Base-by-base conservation (phyloP, 2,329 filamentous ascomycete species). In the Cercospora nicotianae region DNA sequence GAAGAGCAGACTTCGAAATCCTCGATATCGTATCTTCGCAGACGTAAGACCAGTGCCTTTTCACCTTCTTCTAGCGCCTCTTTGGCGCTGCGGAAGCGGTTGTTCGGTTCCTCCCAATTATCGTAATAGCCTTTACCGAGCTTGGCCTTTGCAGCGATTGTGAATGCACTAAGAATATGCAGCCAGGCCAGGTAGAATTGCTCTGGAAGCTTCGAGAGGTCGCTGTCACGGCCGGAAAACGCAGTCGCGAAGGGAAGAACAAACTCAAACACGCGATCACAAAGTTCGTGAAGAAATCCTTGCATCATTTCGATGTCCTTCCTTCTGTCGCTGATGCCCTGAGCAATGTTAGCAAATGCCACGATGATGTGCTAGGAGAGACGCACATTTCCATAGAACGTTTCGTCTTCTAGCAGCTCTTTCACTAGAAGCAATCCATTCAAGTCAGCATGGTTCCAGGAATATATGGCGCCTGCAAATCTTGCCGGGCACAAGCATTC, bases 141-240 rank as follows among this genome's bases (percentile, higher is more conserved):
- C 28, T 53, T 65, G 6, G 59, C 42, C 13, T 42, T 45, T 23
- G 62, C 51, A 18, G 58, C 60, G 13, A 67, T 57, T 18, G 67
- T 31, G 18, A 67, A 69, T 12, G 65, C 62, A 51, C 57, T 63
- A 9, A 65, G 23, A 28, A 69, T 26, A 36, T 67, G 62, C 20
- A 69, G 26, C 67, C 67, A 69, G n/a, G 67, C 64, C n/a, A 57
- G 48, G 10, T 61, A 64, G 39, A 69, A 69, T 3, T 64, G 51
- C 20, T 61, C 48, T 7, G 67, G 67, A 16, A 67, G 48, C 12
- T 23, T 45, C 12, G 10, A 10, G 6, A 55, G 26, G 2, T 39
- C 31, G 23, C n/a, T 26, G 59, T 69, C 65, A 8, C 36, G 36
- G 18, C 51, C 48, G 18, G 61, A 18, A 28, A 67, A 65, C 5